Percentiles rank a stretch among this genome's conserved stretches.
phyloP scores from a whole-genome alignment of 805 yeast species.

The Candida bentonensis region DNA sequence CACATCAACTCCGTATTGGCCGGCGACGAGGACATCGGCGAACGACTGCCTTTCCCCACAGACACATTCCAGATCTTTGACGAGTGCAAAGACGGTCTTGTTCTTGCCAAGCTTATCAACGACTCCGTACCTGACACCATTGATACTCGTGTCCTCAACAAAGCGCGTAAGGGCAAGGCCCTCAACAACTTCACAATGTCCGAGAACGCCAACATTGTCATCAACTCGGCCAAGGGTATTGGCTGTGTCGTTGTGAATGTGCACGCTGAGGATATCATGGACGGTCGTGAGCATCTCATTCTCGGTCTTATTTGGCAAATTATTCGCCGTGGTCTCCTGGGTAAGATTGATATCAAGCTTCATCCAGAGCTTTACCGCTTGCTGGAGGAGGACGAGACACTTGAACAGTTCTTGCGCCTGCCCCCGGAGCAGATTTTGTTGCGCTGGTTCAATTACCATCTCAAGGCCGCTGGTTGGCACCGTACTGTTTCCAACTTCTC shows the following conservation, averaged over 20 bases:
- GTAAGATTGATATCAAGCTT: slow-evolving; percentile 87
- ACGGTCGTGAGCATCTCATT: slow-evolving; percentile 91
- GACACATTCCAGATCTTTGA: slow-evolving; percentile 93
- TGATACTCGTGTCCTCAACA: slow-evolving; percentile 90
- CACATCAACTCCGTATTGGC: slow-evolving; percentile 86
- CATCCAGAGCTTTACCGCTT: slow-evolving; percentile 95
- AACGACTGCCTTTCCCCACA: slow-evolving; percentile 78
- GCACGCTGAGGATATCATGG: slow-evolving; percentile 92
- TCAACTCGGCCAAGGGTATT: slow-evolving; percentile 97
- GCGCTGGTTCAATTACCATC: slow-evolving; percentile 95
- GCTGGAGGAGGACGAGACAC: slow-evolving; percentile 90
- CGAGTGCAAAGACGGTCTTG: slow-evolving; percentile 91
- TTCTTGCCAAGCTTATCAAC: slow-evolving; percentile 82
- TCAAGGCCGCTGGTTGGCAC: slow-evolving; percentile 81
- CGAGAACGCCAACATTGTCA: slow-evolving; percentile 94
- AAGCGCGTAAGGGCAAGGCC: slow-evolving; percentile 66
- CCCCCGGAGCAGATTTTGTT: slow-evolving; percentile 95
- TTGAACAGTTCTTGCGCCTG: slow-evolving; percentile 88
- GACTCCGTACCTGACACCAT: slow-evolving; percentile 98
- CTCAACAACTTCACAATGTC: slow-evolving; percentile 90
- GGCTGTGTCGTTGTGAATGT: slow-evolving; percentile 98
- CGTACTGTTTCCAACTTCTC: slow-evolving; percentile 81
- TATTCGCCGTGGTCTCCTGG: slow-evolving; percentile 86
- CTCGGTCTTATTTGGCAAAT: slow-evolving; percentile 97
- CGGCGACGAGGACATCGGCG: slow-evolving; percentile 77